Evolutionary conservation across 768 basidiomycete species (phyloP).

Genomic region (Lentinus brumalis): DNA sequence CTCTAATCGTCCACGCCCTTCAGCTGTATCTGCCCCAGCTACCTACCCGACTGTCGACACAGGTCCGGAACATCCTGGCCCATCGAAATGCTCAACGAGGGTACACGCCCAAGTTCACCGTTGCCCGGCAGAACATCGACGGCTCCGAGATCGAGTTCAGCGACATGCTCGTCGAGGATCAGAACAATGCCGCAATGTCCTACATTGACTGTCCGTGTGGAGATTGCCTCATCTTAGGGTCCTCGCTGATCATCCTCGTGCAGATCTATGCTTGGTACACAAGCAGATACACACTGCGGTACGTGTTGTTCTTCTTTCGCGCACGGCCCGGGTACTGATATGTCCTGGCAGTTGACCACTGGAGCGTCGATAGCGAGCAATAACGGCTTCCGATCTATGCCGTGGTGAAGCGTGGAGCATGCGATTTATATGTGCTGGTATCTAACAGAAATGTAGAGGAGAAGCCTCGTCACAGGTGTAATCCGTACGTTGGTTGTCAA

Average conservation of each 20-base stretch:
- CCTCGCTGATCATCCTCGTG: background rate
- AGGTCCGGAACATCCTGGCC: constrained; percentile 84
- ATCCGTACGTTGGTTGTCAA: background rate
- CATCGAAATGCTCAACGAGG: constrained; percentile 59
- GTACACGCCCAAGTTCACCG: constrained; percentile 58
- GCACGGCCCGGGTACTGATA: background rate
- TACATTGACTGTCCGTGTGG: constrained; percentile 79
- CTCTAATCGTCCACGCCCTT: background rate
- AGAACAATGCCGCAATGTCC: constrained; percentile 93
- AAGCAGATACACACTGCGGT: constrained; percentile 29
- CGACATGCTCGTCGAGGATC: constrained; percentile 96
- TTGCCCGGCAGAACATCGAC: constrained; percentile 88
- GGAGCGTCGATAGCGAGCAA: constrained; percentile 16
- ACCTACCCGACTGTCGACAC: constrained; percentile 74
- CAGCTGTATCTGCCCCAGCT: constrained; percentile 59
- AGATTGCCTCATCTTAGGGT: background rate
- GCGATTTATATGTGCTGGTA: background rate
- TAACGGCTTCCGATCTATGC: constrained; percentile 10
- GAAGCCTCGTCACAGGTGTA: background rate
- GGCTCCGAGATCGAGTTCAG: constrained; percentile 93
- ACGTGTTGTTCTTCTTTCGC: background rate
- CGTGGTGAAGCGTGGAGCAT: too few relatives aligned
- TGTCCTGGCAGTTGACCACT: background rate
- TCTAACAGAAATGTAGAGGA: background rate
- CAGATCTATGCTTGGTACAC: constrained; percentile 42